Evolutionary conservation across 2,329 filamentous ascomycete species (phyloP), one percentile per base, ranked within the genome.

Genomic region (Apiospora marii): DNA sequence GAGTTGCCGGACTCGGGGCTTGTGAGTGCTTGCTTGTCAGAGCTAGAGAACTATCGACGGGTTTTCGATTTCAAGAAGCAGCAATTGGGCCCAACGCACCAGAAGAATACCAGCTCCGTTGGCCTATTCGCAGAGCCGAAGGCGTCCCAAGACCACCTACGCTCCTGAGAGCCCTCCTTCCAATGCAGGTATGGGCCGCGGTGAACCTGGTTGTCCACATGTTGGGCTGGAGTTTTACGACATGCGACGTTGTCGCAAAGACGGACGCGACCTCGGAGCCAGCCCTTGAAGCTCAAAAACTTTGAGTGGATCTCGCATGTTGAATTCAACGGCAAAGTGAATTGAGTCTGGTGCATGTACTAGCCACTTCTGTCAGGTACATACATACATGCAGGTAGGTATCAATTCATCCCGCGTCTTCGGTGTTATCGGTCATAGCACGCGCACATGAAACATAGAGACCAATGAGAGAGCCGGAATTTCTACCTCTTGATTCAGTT

Each of bases 201-300:
- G 71, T 76, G 73, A 80, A 71, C 71, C 78, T 76, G 48, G 74
- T 77, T 70, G 78, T 70, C 79, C 79, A 80, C 79, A 81, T 81
- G 64, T 74, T 68, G 70, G 72, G 67, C 48, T 48, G 34, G n/a
- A 3, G 49, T 34, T 37, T 19, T 61, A 37, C 58, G 8, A 41
- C 58, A 64, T 24, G 19, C 30, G 10, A n/a, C 34, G 58, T 64
- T 41, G 58, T 64, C 58, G 58, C 34, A 41, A 41, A 37, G 53
- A 58, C 34, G 22, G 16, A 34, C 51, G 27, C 30, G 53, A 22
- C 53, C 16, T 30, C 30, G 37, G 7, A 48, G 49, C 41, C 37
- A 10, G 37, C 37, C 10, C 46, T 22, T n/a, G 41, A 67, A 68
- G 67, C 64, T 67, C 49, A 53, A 49, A 67, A 30, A 27, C 53